phyloP scores from a whole-genome alignment of 228 moss, liverwort and hornwort genomes.

The Sphagnum fallax region DNA sequence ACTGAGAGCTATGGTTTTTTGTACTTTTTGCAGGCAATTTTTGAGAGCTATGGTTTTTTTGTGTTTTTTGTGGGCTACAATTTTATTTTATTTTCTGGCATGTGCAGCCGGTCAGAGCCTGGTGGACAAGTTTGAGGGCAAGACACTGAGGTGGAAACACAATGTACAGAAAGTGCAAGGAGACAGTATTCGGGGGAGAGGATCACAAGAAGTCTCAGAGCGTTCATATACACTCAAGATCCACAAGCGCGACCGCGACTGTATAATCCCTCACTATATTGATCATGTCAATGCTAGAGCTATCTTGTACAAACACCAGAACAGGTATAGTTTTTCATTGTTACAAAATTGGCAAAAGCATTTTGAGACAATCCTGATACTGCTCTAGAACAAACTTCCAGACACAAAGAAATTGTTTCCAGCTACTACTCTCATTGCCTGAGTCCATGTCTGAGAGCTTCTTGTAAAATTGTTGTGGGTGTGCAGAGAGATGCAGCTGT shows the following conservation, averaged over 20 bases:
- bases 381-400: no score
- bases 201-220: conserved; percentile 2
- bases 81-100: background rate
- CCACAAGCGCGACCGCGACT: conserved; percentile 40
- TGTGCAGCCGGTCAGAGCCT: conserved; percentile 40
- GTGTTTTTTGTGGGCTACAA: no score
- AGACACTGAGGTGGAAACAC: conserved; percentile 51
- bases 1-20: no score
- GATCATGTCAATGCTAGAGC: conserved; percentile 39
- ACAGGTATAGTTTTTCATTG: conserved; percentile 18
- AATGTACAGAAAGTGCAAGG: conserved; percentile 21
- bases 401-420: no score
- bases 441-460: no score
- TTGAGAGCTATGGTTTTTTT: no score
- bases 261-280: conserved; percentile 37
- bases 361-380: no score
- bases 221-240: conserved; percentile 35
- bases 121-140: conserved; percentile 36
- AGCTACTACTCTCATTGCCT: no score
- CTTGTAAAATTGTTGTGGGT: no score
- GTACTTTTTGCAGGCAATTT: no score
- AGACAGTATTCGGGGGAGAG: conserved; percentile 18
- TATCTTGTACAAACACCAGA: conserved; percentile 32
- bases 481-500: background rate
- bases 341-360: no score